Evolutionary conservation across 345 rosid genomes (phyloP), one percentile per base, ranked within the genome.

Genomic region (Boechera divaricarpa): DNA sequence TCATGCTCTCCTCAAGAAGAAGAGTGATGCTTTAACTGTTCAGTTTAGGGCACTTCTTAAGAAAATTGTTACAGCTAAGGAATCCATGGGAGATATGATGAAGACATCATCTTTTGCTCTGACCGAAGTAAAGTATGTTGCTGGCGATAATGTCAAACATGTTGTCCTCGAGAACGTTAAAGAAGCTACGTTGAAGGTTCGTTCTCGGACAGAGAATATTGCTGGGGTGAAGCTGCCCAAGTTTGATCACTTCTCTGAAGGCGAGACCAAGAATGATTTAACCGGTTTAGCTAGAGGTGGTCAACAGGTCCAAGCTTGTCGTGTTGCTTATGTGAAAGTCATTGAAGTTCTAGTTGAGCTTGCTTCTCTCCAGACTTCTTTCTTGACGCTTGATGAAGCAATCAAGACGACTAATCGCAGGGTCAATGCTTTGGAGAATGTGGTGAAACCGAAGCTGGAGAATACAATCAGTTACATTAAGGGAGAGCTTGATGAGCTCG

Each of bases 281-380:
- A 94, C 97, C 5, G 96, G 97, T 71, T 86, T 90, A 73, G 97
- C 98, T 66, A 87, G 98, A 81, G 98, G 98, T 64, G 96, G 97
- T 13, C 98, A 94, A 55, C 97, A 94, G 80, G 84, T 91, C 4
- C 97, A 90, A 80, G 90, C 83, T 69, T 94, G 98, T 24, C 93
- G 98, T 75, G 93, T 83, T 42, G 97, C 98, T 48, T 85, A 91
- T 80, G 87, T 90, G 76, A 94, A 91, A 85, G 91, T 87, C 8
- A 91, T 94, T 60, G 96, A 90, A 83, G 90, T 94, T 80, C 89
- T 94, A 0, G 91, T 94, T 24, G 91, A 94, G 87, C 98, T 94
- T 76, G 98, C 98, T 67, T 94, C 94, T 2, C 97, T 91, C 51
- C 98, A 91, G 80, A 91, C 97, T 47, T 93, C 98, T 1, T 93